Conservation (phyloP, 352 stramenopile species). For the Thalassiosira pacifica region DNA sequence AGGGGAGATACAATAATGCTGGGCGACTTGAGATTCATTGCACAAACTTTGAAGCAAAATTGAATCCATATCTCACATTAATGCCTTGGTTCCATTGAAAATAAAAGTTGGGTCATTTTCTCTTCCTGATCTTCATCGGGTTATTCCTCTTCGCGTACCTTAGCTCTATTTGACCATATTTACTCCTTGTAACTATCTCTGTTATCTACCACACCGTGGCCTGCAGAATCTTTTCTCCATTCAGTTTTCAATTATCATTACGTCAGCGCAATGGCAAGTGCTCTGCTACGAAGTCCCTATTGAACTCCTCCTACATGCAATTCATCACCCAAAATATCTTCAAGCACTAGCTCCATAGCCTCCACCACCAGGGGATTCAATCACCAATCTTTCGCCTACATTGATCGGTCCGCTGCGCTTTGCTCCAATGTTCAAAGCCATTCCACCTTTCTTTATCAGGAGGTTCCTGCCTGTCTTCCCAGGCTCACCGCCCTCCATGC, state of each 20-base stretch:
- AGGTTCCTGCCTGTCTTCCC: constrained; percentile 94
- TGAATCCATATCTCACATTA: constrained; percentile 80
- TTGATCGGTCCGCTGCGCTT: constrained; percentile 95
- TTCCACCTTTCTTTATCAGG: constrained; percentile 82
- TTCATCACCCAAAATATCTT: too few species aligned
- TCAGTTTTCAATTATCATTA: too few species aligned
- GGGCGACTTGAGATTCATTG: constrained; percentile 69
- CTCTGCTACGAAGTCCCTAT: too few species aligned
- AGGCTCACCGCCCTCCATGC: constrained; percentile 91
- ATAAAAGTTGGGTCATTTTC: too few species aligned
- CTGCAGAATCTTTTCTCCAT: too few species aligned
- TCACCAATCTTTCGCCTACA: constrained; percentile 93
- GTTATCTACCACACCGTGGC: too few species aligned
- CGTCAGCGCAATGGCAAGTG: too few species aligned
- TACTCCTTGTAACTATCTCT: too few species aligned
- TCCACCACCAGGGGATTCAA: constrained; percentile 90
- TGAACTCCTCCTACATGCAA: too few species aligned
- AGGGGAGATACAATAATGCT: constrained; percentile 34
- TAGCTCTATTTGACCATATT: too few species aligned
- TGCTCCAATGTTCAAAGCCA: constrained; percentile 90
- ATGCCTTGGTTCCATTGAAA: constrained; percentile 85
- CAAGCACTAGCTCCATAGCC: constrained; percentile 1
- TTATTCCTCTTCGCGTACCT: too few species aligned
- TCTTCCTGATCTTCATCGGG: not conserved
- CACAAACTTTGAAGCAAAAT: constrained; percentile 85